Base-by-base conservation (phyloP, 1,139 yeast species). In the Pneumocystis jirovecii region DNA sequence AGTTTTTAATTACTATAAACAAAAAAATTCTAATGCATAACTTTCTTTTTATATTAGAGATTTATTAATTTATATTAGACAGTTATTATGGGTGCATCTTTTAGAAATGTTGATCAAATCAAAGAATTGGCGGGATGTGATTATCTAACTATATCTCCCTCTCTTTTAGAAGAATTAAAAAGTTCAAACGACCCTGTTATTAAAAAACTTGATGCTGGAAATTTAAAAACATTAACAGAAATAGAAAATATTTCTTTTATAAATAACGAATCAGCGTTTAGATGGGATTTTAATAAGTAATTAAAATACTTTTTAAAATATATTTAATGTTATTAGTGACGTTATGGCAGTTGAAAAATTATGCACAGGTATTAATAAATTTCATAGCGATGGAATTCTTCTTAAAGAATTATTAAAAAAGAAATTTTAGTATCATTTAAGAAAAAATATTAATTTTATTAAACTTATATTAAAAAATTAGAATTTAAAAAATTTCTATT, bases 81-180 rank as follows among this genome's bases (percentile, higher is more conserved):
- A 79, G 91, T 93, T 77, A 98, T 93, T 75, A 93, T 93, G 98
- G 99, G 98, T 79, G 99, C 99, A 69, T 91, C 97, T 68, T 93
- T 93, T 91, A 91, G 99, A 86, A 95, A 91, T 83, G 80, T 82
- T 71, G 97, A 95, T 72, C 98, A 93, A 82, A 90, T 93, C 80
- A 87, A 86, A 80, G 96, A 95, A 72, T 83, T 93, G 74, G 97
- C 98, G 70, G 99, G 98, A 78, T 87, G 89, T 76, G 99, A 93
- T 78, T 95, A 80, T 84, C 83, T 93, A 80, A 93, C 99, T 76
- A 91, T 93, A 74, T 83, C 98, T 73, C 98, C 98, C 76, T 83
- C 83, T 77, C 83, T 93, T 74, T 85, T 93, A 78, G 97, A 91
- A 80, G 40, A 89, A 80, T 85, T 93, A 76, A 78, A 84, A 77